Percentiles rank a stretch among this genome's conserved stretches.
phyloP scores from a whole-genome alignment of 805 yeast species.

The Kazachstania bromeliacearum region DNA sequence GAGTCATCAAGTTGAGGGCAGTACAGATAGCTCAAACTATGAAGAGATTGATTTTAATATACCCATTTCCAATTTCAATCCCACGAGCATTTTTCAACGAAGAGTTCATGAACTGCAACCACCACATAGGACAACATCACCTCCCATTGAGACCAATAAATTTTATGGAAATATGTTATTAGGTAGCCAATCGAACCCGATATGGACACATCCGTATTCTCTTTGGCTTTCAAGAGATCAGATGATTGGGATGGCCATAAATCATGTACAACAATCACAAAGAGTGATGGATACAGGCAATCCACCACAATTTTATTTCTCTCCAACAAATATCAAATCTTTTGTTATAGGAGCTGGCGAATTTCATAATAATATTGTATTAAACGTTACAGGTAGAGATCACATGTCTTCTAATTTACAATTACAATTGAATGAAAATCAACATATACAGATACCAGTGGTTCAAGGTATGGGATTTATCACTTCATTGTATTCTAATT shows the following conservation, averaged over 20 bases:
- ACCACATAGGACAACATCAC: slow-evolving; percentile 18
- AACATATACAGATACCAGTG: too few species aligned
- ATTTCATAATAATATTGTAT: slow-evolving; percentile 30
- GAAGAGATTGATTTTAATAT: too few species aligned
- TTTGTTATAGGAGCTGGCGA: slow-evolving; percentile 40
- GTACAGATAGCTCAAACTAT: too few species aligned
- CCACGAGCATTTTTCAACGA: too few species aligned
- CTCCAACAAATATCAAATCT: slow-evolving; percentile 58
- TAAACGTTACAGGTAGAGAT: slow-evolving; percentile 25
- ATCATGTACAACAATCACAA: slow-evolving; percentile 51
- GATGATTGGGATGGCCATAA: slow-evolving; percentile 47
- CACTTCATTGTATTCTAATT: slow-evolving; percentile 49
- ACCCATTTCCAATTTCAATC: too few species aligned
- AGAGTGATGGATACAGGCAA: slow-evolving; percentile 56
- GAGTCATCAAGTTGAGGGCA: too few species aligned
- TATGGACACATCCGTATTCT: slow-evolving; percentile 78
- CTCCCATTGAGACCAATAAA: slow-evolving; percentile 59
- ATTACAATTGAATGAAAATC: slow-evolving; percentile 30
- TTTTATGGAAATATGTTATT: slow-evolving; percentile 67
- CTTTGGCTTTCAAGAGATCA: slow-evolving; percentile 54
- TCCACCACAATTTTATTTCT: slow-evolving; percentile 54
- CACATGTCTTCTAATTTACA: slow-evolving; percentile 7
- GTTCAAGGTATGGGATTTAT: slow-evolving; percentile 81
- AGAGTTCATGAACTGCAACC: slow-evolving; percentile 23
- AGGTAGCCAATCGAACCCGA: slow-evolving; percentile 55